Evolutionary conservation across 2,329 filamentous ascomycete species (phyloP).

Genomic region (Neurospora sp.): DNA sequence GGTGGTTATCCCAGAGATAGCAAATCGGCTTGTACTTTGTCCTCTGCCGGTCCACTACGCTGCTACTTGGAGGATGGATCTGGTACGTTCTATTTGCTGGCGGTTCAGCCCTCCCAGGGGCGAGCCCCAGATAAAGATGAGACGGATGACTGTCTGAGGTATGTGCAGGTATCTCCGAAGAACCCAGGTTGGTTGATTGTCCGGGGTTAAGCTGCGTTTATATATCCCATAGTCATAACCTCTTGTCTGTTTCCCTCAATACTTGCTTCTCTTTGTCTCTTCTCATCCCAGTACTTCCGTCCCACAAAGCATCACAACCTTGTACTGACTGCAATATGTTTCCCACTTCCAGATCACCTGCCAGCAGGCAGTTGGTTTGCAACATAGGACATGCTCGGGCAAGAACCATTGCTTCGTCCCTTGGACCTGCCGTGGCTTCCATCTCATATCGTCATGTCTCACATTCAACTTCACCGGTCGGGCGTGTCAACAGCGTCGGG

Average conservation of each 20-base stretch:
- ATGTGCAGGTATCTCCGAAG: background rate
- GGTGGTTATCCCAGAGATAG: conserved; percentile 3
- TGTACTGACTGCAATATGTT: background rate
- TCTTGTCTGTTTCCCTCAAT: background rate
- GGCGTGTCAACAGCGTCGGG: background rate
- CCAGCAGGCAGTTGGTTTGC: background rate
- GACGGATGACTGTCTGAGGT: background rate
- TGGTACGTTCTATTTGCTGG: background rate
- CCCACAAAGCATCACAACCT: background rate
- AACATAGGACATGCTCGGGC: background rate
- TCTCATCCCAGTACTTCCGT: background rate
- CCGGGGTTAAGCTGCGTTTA: background rate
- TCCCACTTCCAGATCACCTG: background rate
- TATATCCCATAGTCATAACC: background rate
- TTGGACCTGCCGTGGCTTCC: background rate
- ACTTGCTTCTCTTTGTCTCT: background rate
- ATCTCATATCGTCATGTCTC: background rate
- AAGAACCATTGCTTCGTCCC: background rate
- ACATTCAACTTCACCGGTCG: background rate
- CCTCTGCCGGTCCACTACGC: background rate
- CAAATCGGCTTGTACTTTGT: conserved; percentile 6
- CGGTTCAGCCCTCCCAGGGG: background rate
- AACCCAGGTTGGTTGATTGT: background rate
- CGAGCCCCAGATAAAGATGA: background rate
- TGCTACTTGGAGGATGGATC: background rate